Evolutionary conservation across 345 rosid genomes (phyloP).

Genomic region (Lepidium sativum): DNA sequence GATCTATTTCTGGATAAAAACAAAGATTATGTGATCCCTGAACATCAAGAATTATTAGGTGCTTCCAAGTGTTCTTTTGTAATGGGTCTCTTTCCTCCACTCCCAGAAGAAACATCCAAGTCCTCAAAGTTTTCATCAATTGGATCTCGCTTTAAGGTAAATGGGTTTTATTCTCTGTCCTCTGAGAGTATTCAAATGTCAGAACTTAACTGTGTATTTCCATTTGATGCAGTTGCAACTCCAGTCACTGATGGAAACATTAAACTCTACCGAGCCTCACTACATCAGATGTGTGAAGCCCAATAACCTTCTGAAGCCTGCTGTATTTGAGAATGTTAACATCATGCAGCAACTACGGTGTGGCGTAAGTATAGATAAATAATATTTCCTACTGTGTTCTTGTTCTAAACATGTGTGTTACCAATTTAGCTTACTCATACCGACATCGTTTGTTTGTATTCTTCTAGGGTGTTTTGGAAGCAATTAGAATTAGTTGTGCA

Average conservation of each 20-base stretch:
- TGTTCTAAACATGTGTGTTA: not conserved
- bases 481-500: constrained; percentile 95
- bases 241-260: constrained; percentile 77
- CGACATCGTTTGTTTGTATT: too few species aligned
- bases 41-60: constrained; percentile 81
- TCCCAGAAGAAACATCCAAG: constrained; percentile 80
- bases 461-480: constrained; percentile 68
- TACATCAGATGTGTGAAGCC: constrained; percentile 98
- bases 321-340: constrained; percentile 86
- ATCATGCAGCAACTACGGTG: constrained; percentile 96
- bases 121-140: constrained; percentile 94
- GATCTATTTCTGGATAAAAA: constrained; percentile 94
- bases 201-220: not conserved
- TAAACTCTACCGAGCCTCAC: constrained; percentile 94
- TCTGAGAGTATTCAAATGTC: not conserved
- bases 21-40: constrained; percentile 94
- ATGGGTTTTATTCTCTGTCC: not conserved
- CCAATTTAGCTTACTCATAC: too few species aligned
- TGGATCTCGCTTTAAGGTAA: constrained; percentile 91
- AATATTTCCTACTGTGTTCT: not conserved
- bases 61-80: constrained; percentile 82
- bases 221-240: constrained; percentile 77
- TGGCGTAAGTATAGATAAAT: constrained; percentile 56
- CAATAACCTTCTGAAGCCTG: constrained; percentile 85
- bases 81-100: constrained; percentile 83